A percentile compares a stretch with the other conserved stretches of the same genome.
These are phyloP conservation scores for Penicillium canariense DNA, from an alignment of 495 filamentous ascomycete species.

Conservation along the genomic window DNA sequence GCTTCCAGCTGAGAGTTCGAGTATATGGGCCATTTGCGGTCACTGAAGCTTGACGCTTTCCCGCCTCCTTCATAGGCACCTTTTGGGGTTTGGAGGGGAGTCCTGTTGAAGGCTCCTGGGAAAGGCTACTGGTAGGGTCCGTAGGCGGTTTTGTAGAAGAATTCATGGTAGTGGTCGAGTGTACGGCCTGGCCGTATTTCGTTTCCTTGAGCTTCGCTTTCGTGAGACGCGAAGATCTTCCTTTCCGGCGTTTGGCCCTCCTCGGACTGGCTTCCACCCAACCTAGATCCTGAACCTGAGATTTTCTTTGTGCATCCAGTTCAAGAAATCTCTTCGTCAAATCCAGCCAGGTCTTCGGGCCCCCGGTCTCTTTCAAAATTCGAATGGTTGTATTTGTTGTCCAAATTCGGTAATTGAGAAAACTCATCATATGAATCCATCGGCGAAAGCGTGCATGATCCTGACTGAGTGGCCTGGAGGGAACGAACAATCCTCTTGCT, in stretches of 20 bases:
- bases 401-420: background rate
- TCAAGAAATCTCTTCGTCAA: background rate
- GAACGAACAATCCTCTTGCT: conserved; percentile 18
- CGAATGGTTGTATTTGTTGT: background rate
- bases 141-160: no score
- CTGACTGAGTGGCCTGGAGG: conserved; percentile 24
- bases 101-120: no score
- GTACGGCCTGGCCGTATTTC: no score
- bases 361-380: background rate
- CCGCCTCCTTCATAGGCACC: no score
- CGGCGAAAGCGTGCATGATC: conserved; percentile 14
- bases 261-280: background rate
- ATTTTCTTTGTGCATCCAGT: background rate
- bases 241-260: background rate
- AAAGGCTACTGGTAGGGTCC: no score
- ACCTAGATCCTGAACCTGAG: background rate
- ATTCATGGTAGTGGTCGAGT: no score
- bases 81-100: background rate
- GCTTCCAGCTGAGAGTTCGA: background rate
- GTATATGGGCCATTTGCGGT: background rate
- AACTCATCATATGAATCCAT: conserved; percentile 9
- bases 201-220: background rate
- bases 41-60: background rate
- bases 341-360: background rate
- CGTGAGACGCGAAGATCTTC: background rate